Conservation (phyloP, 805 yeast species). For the Wickerhamiella dianesei region DNA sequence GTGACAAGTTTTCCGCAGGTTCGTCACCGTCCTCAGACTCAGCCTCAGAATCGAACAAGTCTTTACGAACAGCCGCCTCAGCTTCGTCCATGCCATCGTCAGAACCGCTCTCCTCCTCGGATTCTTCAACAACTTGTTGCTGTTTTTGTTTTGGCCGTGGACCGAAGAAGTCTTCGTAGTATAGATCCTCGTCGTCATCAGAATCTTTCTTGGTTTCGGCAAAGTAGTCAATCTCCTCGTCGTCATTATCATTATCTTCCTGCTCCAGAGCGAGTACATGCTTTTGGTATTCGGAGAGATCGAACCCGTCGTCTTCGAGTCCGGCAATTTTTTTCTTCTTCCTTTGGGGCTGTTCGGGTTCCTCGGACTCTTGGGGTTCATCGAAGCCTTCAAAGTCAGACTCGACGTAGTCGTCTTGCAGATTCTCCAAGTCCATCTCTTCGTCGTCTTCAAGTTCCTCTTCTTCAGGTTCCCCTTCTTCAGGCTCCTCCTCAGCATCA, state of each 20-base stretch:
- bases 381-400: slow-evolving; percentile 17
- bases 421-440: slow-evolving; percentile 23
- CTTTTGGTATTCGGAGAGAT: slow-evolving; percentile 69
- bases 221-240: slow-evolving; percentile 35
- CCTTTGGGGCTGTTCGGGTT: not conserved
- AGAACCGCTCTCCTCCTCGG: slow-evolving; percentile 13
- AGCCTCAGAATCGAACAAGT: slow-evolving; percentile 32
- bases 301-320: slow-evolving; percentile 71
- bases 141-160: slow-evolving; percentile 12
- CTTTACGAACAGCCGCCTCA: slow-evolving; percentile 22
- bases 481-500: slow-evolving; percentile 19
- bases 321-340: slow-evolving; percentile 41
- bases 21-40: slow-evolving; percentile 49
- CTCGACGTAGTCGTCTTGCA: slow-evolving; percentile 20
- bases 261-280: slow-evolving; percentile 55
- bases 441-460: slow-evolving; percentile 24
- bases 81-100: slow-evolving; percentile 18
- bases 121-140: slow-evolving; percentile 7
- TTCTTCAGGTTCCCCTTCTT: slow-evolving; percentile 16
- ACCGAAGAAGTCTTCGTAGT: slow-evolving; percentile 30
- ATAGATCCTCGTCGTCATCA: slow-evolving; percentile 31
- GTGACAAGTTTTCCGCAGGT: slow-evolving; percentile 39
- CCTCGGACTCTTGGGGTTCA: slow-evolving; percentile 22
- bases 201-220: slow-evolving; percentile 33
- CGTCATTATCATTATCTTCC: slow-evolving; percentile 32